Base-by-base conservation (phyloP, 306 rosid genomes). In the Medicago ruthenica region DNA sequence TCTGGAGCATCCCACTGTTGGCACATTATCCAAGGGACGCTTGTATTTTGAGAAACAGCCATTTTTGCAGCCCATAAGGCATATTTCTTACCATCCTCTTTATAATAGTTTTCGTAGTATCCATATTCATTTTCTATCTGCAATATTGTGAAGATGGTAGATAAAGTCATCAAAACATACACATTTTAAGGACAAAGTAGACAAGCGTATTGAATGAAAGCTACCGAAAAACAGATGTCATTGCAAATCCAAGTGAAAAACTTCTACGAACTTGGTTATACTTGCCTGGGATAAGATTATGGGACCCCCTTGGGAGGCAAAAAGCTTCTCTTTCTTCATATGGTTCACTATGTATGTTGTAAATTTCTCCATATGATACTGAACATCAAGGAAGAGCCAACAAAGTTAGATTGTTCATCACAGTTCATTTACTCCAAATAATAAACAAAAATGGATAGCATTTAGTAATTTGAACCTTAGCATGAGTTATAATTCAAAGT, bases 81-180 rank as follows among this genome's bases (percentile, higher is more conserved):
- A 85, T 93, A 91, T 73, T 84, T 79, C 83, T 91, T 88, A 48
- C 98, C 98, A 14, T 83, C 97, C 27, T 91, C 96, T 82, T 92
- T 91, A 73, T 93, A 93, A 58, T 70, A 90, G 0, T 74, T 62
- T 81, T 93, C 98, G 18, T 89, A 89, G 80, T 51, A 88, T 70
- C 98, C 97, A 82, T 93, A 93, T 77, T 93, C 98, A 84, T 93
- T 93, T 83, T 93, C 98, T 77, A 93, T 51, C 97, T 93, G 90
- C 87, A 83, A 70, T 6, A 27, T 70, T n/a, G 17, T 76, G 65
- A 73, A 71, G 22, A 75, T 21, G 39, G 39, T 36, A 24, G 58
- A 55, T 39, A 24, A n/a, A 64, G 70, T 62, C 72, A 72, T 39
- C 27, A 34, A 34, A 34, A 4, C 37, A 34, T 34, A 34, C 37